phyloP scores from a whole-genome alignment of 139 green algal genomes.

The Coelastrella sp. region DNA sequence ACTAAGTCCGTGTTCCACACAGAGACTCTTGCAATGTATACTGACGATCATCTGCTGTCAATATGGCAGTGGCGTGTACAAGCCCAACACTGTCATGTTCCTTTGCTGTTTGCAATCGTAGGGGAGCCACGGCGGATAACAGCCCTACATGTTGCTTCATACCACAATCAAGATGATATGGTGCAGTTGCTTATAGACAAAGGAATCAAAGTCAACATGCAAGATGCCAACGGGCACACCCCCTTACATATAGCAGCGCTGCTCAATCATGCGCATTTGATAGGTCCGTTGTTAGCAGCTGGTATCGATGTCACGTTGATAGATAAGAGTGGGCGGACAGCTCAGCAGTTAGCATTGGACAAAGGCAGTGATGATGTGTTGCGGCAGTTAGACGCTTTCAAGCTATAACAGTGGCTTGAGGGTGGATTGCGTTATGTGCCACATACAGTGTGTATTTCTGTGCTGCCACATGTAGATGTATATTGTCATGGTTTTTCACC shows the following conservation, averaged over 20 bases:
- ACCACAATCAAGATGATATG: constrained; percentile 49
- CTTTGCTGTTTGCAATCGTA: neutral
- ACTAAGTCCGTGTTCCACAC: no score
- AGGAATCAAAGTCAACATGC: constrained; percentile 32
- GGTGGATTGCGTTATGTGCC: no score
- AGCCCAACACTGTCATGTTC: neutral
- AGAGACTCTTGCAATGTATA: no score
- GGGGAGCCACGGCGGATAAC: constrained; percentile 32
- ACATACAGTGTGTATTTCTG: no score
- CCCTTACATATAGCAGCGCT: constrained; percentile 47
- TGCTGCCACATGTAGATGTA: no score
- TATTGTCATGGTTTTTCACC: no score
- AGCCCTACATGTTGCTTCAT: constrained; percentile 40
- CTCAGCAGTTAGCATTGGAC: constrained; percentile 44
- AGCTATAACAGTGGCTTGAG: neutral
- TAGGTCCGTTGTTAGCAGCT: constrained; percentile 31
- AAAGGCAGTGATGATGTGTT: constrained; percentile 47
- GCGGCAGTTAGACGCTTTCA: constrained; percentile 45
- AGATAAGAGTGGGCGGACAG: constrained; percentile 31
- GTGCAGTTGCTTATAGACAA: constrained; percentile 43
- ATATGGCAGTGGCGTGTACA: no score
- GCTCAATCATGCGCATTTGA: constrained; percentile 36
- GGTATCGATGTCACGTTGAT: constrained; percentile 26
- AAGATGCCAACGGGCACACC: constrained; percentile 52
- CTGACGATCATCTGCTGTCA: no score